These are phyloP conservation scores for Ilex aquifolium DNA, from an alignment of 257 asterid genomes.

Conservation along the genomic window DNA sequence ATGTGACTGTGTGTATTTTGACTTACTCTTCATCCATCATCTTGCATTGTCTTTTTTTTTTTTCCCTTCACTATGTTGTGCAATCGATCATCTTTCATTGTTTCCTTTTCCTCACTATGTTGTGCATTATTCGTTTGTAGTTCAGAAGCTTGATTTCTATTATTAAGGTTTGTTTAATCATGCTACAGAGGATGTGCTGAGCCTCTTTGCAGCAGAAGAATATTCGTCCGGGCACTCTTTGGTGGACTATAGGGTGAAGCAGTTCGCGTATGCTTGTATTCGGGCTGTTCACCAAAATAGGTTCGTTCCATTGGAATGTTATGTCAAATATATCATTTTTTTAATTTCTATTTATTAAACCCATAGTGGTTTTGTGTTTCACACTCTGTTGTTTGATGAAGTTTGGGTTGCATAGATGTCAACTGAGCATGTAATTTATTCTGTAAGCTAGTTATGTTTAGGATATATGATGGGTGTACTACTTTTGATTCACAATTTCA, in stretches of 20 bases:
- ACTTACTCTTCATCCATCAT: too few relatives aligned
- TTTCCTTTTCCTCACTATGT: not conserved
- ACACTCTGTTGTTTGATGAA: not conserved
- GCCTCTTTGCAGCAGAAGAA: constrained; percentile 58
- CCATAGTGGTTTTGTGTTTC: not conserved
- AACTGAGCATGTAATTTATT: too few relatives aligned
- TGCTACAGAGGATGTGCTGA: constrained; percentile 51
- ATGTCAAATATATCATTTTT: not conserved
- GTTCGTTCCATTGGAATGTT: constrained; percentile 29
- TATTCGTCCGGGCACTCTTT: constrained; percentile 46
- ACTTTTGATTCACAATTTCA: too few relatives aligned
- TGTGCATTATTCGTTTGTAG: not conserved
- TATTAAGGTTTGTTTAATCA: constrained; percentile 4
- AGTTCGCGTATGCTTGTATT: constrained; percentile 59
- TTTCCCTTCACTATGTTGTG: too few relatives aligned
- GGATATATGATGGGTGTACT: too few relatives aligned
- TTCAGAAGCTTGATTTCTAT: constrained; percentile 3
- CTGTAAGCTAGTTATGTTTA: too few relatives aligned
- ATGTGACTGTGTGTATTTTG: too few relatives aligned
- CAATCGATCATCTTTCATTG: too few relatives aligned
- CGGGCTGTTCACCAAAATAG: constrained; percentile 72
- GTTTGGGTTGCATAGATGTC: too few relatives aligned
- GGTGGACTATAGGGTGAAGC: constrained; percentile 80
- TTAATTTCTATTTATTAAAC: not conserved
- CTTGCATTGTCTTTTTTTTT: too few relatives aligned